A percentile compares a stretch with the other conserved stretches of the same genome.
Evolutionary conservation across 2,329 filamentous ascomycete species (phyloP).

Genomic region (Colletotrichum somersetense): DNA sequence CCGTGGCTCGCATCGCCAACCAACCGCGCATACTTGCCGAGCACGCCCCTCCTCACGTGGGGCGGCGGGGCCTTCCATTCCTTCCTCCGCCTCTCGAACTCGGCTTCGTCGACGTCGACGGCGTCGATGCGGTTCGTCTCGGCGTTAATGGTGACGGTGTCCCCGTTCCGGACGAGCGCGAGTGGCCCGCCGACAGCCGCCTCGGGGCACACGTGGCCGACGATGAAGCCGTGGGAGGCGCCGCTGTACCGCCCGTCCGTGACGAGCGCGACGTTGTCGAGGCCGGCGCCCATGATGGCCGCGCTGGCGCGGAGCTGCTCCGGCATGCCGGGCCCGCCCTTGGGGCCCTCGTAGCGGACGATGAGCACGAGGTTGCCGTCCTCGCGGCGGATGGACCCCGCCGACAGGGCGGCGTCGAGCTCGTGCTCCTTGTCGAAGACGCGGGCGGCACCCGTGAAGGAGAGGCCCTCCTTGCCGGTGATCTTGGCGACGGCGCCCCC

Average conservation of each 20-base stretch:
- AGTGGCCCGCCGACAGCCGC: conserved; percentile 91
- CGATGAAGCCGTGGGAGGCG: conserved; percentile 91
- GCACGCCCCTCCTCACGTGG: conserved; percentile 81
- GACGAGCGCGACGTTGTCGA: conserved; percentile 89
- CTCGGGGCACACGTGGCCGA: conserved; percentile 93
- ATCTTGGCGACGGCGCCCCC: conserved; percentile 95
- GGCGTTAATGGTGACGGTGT: conserved; percentile 88
- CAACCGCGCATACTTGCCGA: conserved; percentile 90
- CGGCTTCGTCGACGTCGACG: conserved; percentile 74
- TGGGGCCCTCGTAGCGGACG: conserved; percentile 93
- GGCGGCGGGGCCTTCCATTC: conserved; percentile 79
- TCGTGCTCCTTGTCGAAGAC: conserved; percentile 90
- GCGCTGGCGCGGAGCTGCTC: conserved; percentile 91
- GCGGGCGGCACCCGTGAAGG: conserved; percentile 82
- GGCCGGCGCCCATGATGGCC: conserved; percentile 90
- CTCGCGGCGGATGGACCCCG: conserved; percentile 65
- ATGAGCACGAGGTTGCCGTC: conserved; percentile 87
- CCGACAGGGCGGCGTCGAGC: conserved; percentile 82
- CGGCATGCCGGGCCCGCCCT: conserved; percentile 95
- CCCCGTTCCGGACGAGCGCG: conserved; percentile 83
- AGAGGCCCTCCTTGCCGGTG: conserved; percentile 91
- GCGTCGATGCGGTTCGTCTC: conserved; percentile 80
- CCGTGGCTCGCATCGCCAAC: conserved; percentile 94
- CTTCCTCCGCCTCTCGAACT: conserved; percentile 73
- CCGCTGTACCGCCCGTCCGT: conserved; percentile 93